Evolutionary conservation across 805 yeast genomes (phyloP), one percentile per base, ranked within the genome.

Genomic region (Brettanomyces bruxellensis): DNA sequence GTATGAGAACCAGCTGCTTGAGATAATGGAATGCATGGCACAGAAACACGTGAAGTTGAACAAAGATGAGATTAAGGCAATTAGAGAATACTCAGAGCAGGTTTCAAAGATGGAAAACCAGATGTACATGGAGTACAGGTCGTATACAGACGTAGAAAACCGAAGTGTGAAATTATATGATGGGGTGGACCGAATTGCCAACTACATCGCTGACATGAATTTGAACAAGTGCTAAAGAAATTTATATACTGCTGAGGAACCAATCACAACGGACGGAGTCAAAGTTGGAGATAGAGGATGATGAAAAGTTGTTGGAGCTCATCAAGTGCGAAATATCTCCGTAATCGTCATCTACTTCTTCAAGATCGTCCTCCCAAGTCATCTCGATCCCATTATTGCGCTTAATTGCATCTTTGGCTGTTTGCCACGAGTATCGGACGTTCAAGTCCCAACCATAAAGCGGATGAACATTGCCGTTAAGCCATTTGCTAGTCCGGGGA

Each of bases 371-470:
- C 45, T 75, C 79, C 81, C 91, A 88, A 18, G 75, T 72, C 45
- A 88, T 77, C 22, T 47, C 38, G 0, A 73, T 66, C 4, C 78
- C 79, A 0, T 73, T 73, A 40, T 72, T 68, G 38, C 71, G 75
- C 11, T 70, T 71, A 37, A 91, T 63, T 35, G 86, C 70, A 50
- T 87, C 95, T 53, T 78, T 79, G 1, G 96, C 79, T 0, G 99
- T 93, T 55, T 87, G 93, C 99, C 99, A 93, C 36, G 95, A 87
- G 57, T 83, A 93, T 44, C 99, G 67, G 7, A 83, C 77, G 8
- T 85, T 75, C 4, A 47, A 41, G 44, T 79, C 73, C 98, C 98
- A 93, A 0, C 98, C 98, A 64, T 86, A 86, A 12, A 91, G 68
- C 12, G 74, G 75, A 59, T 87, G 86, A 28, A 86, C 77, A 24